Percentiles rank a stretch among this genome's conserved stretches.
These are phyloP conservation scores for Euphrasia arctica DNA, from an alignment of 305 asterid species.

Conservation along the genomic window DNA sequence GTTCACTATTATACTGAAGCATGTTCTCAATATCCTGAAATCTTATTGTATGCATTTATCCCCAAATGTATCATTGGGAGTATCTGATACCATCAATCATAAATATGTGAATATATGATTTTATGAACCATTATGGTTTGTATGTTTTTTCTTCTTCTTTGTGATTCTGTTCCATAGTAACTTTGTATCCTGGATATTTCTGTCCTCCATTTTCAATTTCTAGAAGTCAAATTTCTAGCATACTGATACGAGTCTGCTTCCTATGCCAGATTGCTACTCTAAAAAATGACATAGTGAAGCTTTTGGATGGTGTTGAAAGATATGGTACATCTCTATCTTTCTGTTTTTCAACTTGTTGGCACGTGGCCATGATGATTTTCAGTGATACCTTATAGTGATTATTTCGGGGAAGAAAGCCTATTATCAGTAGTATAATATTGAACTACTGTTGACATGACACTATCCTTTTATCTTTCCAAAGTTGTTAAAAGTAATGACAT, in stretches of 20 bases:
- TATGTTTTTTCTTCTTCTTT: conserved; percentile 1
- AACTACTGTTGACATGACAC: conserved; percentile 11
- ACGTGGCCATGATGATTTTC: background rate
- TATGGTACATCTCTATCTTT: conserved; percentile 49
- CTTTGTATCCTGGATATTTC: no score
- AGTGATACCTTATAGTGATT: conserved; percentile 5
- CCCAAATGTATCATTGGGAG: conserved; percentile 11
- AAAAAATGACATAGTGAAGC: conserved; percentile 70
- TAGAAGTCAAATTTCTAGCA: conserved; percentile 12
- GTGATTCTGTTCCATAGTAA: conserved; percentile 14
- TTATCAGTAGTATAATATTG: conserved; percentile 3
- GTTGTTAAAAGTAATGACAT: conserved; percentile 3
- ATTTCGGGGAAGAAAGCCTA: conserved; percentile 14
- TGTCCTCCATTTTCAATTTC: conserved; percentile 13
- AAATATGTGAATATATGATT: conserved; percentile 2
- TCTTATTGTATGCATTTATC: conserved; percentile 11
- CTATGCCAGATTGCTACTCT: conserved; percentile 59
- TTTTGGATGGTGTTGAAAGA: conserved; percentile 77
- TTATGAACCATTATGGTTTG: conserved; percentile 9
- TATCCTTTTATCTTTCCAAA: background rate
- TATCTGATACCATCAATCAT: background rate
- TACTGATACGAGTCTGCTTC: conserved; percentile 29
- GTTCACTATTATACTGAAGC: conserved; percentile 18
- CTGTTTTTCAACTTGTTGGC: conserved; percentile 3
- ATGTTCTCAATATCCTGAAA: conserved; percentile 16